Percentiles rank a stretch among this genome's conserved stretches.
Evolutionary conservation across 306 rosid species (phyloP).

Genomic region (Fragaria iinumae): DNA sequence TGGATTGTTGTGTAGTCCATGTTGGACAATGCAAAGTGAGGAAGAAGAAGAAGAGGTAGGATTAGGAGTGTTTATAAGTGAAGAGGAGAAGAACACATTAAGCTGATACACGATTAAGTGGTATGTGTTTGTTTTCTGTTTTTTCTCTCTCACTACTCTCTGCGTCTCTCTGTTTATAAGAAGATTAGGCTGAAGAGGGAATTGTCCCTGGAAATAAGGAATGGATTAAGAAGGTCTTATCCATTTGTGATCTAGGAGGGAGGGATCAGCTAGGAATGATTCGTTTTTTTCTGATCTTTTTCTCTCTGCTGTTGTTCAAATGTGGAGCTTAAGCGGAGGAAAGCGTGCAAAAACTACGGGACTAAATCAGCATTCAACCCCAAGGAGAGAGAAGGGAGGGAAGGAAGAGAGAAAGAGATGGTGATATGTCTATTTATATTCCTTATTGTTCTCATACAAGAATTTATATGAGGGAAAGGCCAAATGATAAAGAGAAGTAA

Average conservation of each 20-base stretch:
- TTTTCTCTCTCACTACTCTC: neutral
- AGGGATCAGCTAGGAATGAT: constrained; percentile 24
- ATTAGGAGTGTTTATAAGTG: neutral
- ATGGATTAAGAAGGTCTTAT: constrained; percentile 53
- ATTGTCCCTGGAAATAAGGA: constrained; percentile 41
- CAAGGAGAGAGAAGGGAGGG: constrained; percentile 21
- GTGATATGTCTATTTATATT: constrained; percentile 48
- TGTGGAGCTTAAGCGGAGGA: constrained; percentile 59
- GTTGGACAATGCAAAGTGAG: constrained; percentile 28
- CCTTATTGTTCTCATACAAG: constrained; percentile 25
- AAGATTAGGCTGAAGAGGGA: constrained; percentile 26
- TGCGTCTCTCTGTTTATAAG: neutral
- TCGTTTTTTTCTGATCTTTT: constrained; percentile 16
- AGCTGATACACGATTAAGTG: neutral
- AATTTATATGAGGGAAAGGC: constrained; percentile 36
- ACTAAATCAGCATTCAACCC: constrained; percentile 59
- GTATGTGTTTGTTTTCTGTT: constrained; percentile 5
- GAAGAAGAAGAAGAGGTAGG: neutral
- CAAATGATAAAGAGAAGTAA: constrained; percentile 33
- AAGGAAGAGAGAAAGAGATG: constrained; percentile 44
- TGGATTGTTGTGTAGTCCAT: constrained; percentile 61
- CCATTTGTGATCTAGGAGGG: constrained; percentile 37
- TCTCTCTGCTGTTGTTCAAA: constrained; percentile 29
- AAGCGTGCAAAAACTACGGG: constrained; percentile 63
- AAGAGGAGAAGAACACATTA: constrained; percentile 3